Evolutionary conservation across 345 rosid genomes (phyloP).

Genomic region (Euphorbia pulcherrima): DNA sequence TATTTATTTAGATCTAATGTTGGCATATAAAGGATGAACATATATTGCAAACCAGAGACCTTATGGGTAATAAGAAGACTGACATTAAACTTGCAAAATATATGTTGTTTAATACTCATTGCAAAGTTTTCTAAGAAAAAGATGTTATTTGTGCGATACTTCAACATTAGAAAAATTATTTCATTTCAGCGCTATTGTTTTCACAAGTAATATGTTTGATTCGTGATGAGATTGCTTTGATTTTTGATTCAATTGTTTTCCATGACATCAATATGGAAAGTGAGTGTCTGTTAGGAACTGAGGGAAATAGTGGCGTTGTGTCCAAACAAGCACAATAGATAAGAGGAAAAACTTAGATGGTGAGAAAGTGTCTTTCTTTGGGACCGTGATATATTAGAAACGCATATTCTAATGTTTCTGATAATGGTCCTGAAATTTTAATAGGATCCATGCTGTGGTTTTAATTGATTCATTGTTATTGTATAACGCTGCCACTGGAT

Average conservation of each 20-base stretch:
- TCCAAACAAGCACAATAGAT: background rate
- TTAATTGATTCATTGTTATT: background rate
- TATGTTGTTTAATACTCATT: background rate
- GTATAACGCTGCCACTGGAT: background rate
- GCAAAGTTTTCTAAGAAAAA: background rate
- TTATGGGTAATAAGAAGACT: background rate
- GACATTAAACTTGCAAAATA: background rate
- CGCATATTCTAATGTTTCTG: background rate
- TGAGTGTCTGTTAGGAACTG: background rate
- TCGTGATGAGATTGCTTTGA: background rate
- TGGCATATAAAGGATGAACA: background rate
- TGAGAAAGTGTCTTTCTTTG: background rate
- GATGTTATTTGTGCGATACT: background rate
- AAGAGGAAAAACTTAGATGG: background rate
- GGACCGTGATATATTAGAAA: background rate
- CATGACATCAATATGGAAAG: background rate
- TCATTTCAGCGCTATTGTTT: background rate
- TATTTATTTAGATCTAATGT: background rate
- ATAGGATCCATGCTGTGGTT: background rate
- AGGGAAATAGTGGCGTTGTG: background rate
- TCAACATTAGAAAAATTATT: background rate
- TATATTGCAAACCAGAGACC: background rate
- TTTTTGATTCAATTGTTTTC: background rate
- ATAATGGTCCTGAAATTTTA: slow-evolving; percentile 4
- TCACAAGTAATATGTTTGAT: background rate